Conservation (phyloP, 306 rosid genomes). For the Adenanthera pavonina region DNA sequence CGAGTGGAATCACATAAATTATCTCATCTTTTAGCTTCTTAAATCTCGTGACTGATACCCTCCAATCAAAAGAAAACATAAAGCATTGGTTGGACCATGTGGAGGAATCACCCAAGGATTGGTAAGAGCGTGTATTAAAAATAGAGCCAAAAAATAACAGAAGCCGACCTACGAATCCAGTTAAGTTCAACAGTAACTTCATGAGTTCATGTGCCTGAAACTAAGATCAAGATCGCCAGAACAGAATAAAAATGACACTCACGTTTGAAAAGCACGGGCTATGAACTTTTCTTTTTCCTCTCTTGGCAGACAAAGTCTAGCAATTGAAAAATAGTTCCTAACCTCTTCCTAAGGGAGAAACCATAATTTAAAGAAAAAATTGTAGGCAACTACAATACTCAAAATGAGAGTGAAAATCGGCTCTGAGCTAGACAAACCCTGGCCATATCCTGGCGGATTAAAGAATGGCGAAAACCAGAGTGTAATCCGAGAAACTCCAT, state of each 20-base stretch:
- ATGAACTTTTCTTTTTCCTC: not conserved
- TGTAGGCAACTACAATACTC: slow-evolving; percentile 34
- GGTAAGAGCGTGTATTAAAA: not conserved
- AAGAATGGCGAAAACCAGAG: slow-evolving; percentile 37
- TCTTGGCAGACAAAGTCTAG: slow-evolving; percentile 28
- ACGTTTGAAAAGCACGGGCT: slow-evolving; percentile 31
- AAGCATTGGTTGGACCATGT: not conserved
- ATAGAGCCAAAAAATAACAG: not conserved
- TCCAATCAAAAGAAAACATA: not conserved
- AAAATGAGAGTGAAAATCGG: slow-evolving; percentile 18
- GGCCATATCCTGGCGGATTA: slow-evolving; percentile 31
- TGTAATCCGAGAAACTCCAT: slow-evolving; percentile 27
- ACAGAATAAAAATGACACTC: slow-evolving; percentile 28
- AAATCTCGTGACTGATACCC: not conserved
- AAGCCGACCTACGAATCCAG: slow-evolving; percentile 19
- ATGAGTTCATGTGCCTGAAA: slow-evolving; percentile 24
- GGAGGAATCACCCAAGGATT: not conserved
- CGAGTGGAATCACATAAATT: not conserved
- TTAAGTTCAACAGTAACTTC: slow-evolving; percentile 19
- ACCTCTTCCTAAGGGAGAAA: slow-evolving; percentile 29
- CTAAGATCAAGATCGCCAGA: slow-evolving; percentile 27
- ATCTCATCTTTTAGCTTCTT: not conserved
- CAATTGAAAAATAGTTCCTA: slow-evolving; percentile 42
- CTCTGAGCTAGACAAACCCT: slow-evolving; percentile 29
- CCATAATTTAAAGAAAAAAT: slow-evolving; percentile 28